These are phyloP conservation scores for Haematococcus sp. DNA, from an alignment of 139 green algal genomes.

Conservation along the genomic window DNA sequence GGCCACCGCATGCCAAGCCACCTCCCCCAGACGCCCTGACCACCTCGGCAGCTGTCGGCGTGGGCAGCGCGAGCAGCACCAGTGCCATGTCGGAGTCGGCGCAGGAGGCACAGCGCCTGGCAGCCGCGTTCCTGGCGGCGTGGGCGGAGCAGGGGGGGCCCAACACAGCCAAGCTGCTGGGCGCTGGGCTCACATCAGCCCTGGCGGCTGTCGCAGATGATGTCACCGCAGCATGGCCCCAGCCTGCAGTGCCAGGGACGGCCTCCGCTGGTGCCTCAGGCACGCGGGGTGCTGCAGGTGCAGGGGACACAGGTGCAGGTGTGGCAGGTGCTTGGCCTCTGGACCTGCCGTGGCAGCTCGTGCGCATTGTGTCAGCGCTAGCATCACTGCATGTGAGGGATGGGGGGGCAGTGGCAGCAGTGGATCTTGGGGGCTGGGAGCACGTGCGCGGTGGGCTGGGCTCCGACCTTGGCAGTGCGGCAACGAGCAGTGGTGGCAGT, in stretches of 20 bases:
- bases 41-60: no score
- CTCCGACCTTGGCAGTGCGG: no score
- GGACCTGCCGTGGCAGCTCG: background rate
- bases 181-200: constrained; percentile 28
- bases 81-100: background rate
- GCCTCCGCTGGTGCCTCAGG: background rate
- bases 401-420: background rate
- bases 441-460: no score
- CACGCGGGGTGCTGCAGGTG: background rate
- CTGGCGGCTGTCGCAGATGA: constrained; percentile 33
- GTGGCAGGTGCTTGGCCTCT: background rate
- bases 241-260: constrained; percentile 16
- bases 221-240: constrained; percentile 7
- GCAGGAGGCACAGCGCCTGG: constrained; percentile 23
- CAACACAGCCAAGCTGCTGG: constrained; percentile 48
- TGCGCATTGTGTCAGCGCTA: background rate
- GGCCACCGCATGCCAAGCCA: no score
- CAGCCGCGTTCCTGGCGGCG: constrained; percentile 15
- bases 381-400: background rate
- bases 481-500: background rate
- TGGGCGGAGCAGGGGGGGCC: constrained; percentile 39
- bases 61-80: no score
- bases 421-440: background rate
- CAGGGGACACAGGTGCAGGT: constrained; percentile 11
- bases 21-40: no score